Base-by-base conservation (phyloP, 169 alveolate genomes). In the Plasmodium cynomolgi region DNA sequence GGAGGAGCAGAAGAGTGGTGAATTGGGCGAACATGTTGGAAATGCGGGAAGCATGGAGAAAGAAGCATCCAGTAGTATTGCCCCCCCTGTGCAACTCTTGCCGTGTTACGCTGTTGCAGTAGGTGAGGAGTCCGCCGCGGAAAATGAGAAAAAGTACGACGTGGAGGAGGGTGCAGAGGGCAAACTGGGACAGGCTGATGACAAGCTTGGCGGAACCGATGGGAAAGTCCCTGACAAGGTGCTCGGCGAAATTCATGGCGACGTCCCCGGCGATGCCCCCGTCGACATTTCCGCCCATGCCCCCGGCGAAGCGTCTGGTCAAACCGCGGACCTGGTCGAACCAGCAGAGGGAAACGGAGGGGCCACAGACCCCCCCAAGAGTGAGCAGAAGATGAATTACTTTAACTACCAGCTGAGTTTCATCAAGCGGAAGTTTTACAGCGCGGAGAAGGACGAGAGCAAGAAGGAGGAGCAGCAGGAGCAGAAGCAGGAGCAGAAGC, bases 371-470 rank as follows among this genome's bases (percentile, higher is more conserved):
- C 56, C 33, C 8, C 41, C 15, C 8, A 54, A 83, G 17, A 84
- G 31, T 13, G 75, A 85, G 20, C 37, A 31, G 0, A 54, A 85
- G 54, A 50, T 33, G 41, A 85, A 85, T 23, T 85, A 85, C 71
- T 85, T 85, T 44, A 85, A 71, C 81, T 50, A 79, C 68, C 75
- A 85, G 33, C 23, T 77, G 31, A 34, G 26, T 34, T 34, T 39
- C 11, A 54, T 85, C 77, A 85, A 75, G 44, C 17, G 62, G 17
- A 85, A 75, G 62, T 75, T 75, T 74, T 31, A 26, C 68, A 75
- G 33, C 11, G 77, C 39, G 37, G 79, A 58, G 23, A 85, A 74
- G 81, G 80, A 85, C 41, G 58, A 68, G n/a, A 47, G 37, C 7
- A 83, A 83, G 41, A 77, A 85, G 77, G 37, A 62, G 6, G 58